Evolutionary conservation across 108 stramenopile species (phyloP), one percentile per base, ranked within the genome.

Genomic region (Pseudonitzschia multiseries): DNA sequence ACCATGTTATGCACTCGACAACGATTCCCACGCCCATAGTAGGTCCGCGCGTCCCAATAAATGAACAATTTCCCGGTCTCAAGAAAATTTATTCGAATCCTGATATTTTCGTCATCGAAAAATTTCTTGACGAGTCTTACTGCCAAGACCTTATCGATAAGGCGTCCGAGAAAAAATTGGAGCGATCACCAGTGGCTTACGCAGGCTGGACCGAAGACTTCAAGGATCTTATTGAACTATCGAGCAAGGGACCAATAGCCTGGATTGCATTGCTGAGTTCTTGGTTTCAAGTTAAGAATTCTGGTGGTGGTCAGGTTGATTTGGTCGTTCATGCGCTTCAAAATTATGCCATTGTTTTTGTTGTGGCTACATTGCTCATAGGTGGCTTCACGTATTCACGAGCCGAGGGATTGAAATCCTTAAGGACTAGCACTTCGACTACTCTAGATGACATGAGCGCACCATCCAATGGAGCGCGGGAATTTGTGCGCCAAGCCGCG

Each of bases 191-290:
- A 14, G 89, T 89, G 21, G 91, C 87, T 26, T 91, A 91, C 71
- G 90, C 87, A 15, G 91, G 91, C 10, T 89, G 88, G 89, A 88
- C 86, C 20, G 74, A 84, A 13, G 91, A 92, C 46, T 65, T 88
- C 57, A 86, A 83, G 77, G 91, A 92, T 50, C 69, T 92, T 46
- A 62, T 87, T 12, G 88, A 86, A 64, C 57, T 88, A 8, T 83
- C 87, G 8, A 87, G 86, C 15, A 83, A 86, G 24, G 91, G 91
- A 40, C 91, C 91, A 33, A 87, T 89, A 10, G 76, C 86, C 20
- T 92, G 91, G 91, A 29, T 88, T 33, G 76, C 87, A 0, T 72
- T 92, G 27, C 31, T 84, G 4, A 68, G 53, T 43, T 87, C 87
- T 1, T 91, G 87, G 87, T 73, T 80, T 44, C 87, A 88, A 71